Conservation (phyloP, 305 asterid genomes). For the Fraxinus nigra region DNA sequence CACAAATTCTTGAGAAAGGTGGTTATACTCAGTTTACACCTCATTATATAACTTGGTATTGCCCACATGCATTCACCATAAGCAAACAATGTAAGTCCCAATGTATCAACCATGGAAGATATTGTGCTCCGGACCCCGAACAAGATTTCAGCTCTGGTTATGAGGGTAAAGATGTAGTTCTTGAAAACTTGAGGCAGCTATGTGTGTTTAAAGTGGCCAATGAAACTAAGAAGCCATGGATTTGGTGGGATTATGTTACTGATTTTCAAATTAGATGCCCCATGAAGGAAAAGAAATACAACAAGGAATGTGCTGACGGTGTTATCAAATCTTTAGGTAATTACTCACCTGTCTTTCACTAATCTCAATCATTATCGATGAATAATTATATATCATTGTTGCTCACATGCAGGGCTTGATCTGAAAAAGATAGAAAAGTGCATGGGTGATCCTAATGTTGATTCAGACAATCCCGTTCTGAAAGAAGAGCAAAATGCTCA, state of each 20-base stretch:
- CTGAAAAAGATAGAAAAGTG: constrained; percentile 51
- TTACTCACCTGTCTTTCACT: constrained; percentile 6
- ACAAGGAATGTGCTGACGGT: constrained; percentile 75
- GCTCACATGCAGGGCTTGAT: constrained; percentile 48
- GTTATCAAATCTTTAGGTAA: constrained; percentile 81
- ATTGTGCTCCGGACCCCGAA: constrained; percentile 98
- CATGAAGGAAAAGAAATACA: constrained; percentile 94
- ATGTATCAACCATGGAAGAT: constrained; percentile 90
- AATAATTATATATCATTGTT: neutral
- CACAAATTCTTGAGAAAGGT: constrained; percentile 92
- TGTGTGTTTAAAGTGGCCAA: constrained; percentile 88
- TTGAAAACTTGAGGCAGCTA: constrained; percentile 88
- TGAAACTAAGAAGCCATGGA: constrained; percentile 84
- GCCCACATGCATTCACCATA: constrained; percentile 88
- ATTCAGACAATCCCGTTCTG: constrained; percentile 51
- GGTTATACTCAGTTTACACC: constrained; percentile 93
- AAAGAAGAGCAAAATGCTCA: constrained; percentile 74
- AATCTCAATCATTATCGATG: neutral
- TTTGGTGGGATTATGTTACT: constrained; percentile 99
- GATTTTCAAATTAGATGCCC: constrained; percentile 98
- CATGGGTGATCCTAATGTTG: constrained; percentile 57
- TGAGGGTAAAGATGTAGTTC: constrained; percentile 88
- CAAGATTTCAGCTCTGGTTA: constrained; percentile 91
- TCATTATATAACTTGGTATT: constrained; percentile 96
- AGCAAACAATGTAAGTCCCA: constrained; percentile 98